A percentile compares a stretch with the other conserved stretches of the same genome.
These are phyloP conservation scores for Cyclospora cayetanensis DNA, from an alignment of 169 alveolate genomes.

Conservation along the genomic window DNA sequence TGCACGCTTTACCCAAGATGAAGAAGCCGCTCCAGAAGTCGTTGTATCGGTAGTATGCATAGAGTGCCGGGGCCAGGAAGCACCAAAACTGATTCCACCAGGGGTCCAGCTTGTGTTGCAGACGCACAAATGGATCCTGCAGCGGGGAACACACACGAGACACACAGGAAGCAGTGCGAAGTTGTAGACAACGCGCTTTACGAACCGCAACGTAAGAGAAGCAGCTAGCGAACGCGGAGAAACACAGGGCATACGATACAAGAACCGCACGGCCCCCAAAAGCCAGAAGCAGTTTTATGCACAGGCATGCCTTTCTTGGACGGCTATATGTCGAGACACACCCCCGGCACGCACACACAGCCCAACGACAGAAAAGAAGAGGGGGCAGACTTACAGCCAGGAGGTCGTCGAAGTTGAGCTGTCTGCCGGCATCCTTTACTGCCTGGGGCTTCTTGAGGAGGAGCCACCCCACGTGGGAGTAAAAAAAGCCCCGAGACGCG, in stretches of 20 bases:
- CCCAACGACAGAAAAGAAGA: no score
- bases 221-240: not conserved
- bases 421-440: slow-evolving; percentile 68
- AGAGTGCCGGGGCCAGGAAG: slow-evolving; percentile 82
- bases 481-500: slow-evolving; percentile 84
- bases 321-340: no score
- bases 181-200: not conserved
- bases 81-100: slow-evolving; percentile 84
- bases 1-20: slow-evolving; percentile 74
- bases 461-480: slow-evolving; percentile 89
- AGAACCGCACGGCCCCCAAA: no score
- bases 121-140: slow-evolving; percentile 69
- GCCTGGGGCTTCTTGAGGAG: slow-evolving; percentile 76
- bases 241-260: no score
- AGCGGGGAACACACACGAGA: no score
- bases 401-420: slow-evolving; percentile 70
- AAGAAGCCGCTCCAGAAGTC: slow-evolving; percentile 84
- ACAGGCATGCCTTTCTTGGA: no score
- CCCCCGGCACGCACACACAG: no score
- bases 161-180: not conserved
- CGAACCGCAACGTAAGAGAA: not conserved
- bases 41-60: slow-evolving; percentile 78
- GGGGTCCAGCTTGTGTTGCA: slow-evolving; percentile 79
- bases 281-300: no score
- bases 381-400: slow-evolving; percentile 70